A percentile compares a stretch with the other conserved stretches of the same genome.
These are phyloP conservation scores for Thermothelomyces thermophilus DNA, from an alignment of 2,329 filamentous ascomycete genomes.

Conservation along the genomic window DNA sequence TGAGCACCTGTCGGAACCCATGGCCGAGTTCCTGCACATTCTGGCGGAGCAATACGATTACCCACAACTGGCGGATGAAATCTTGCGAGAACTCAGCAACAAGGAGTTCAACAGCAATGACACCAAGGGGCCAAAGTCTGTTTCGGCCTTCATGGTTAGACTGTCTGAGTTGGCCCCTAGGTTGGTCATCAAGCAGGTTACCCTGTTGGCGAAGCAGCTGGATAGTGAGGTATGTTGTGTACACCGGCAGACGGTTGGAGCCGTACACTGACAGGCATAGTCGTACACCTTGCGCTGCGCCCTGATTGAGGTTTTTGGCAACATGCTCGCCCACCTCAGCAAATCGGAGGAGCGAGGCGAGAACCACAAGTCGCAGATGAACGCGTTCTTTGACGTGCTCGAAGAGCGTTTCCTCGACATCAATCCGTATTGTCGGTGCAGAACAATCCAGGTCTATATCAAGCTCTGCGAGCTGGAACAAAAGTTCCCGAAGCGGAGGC, in stretches of 20 bases:
- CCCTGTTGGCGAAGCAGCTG: slow-evolving; percentile 83
- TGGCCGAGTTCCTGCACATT: slow-evolving; percentile 97
- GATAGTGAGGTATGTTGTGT: slow-evolving; percentile 69
- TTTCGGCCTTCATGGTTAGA: slow-evolving; percentile 88
- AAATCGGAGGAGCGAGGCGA: slow-evolving; percentile 87
- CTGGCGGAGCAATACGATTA: slow-evolving; percentile 97
- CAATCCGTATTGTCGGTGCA: slow-evolving; percentile 91
- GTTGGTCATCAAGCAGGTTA: slow-evolving; percentile 96
- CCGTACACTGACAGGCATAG: slow-evolving; percentile 28
- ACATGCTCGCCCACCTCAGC: slow-evolving; percentile 84
- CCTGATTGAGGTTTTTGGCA: slow-evolving; percentile 93
- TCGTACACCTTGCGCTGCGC: slow-evolving; percentile 91
- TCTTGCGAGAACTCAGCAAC: slow-evolving; percentile 87
- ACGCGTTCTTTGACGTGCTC: slow-evolving; percentile 93
- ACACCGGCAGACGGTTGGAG: too few species aligned
- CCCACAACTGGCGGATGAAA: slow-evolving; percentile 87
- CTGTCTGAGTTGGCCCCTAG: slow-evolving; percentile 87
- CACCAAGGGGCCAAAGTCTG: slow-evolving; percentile 88
- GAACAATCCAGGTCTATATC: slow-evolving; percentile 87
- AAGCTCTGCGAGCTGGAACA: slow-evolving; percentile 91
- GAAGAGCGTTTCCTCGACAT: slow-evolving; percentile 94
- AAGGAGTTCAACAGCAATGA: slow-evolving; percentile 99
- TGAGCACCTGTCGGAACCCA: slow-evolving; percentile 95
- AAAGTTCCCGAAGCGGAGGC: slow-evolving; percentile 88
- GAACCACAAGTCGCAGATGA: slow-evolving; percentile 89